A percentile compares a stretch with the other conserved stretches of the same genome.
These are phyloP conservation scores for Plasmodium yoelii DNA, from an alignment of 169 alveolate species.

Conservation along the genomic window DNA sequence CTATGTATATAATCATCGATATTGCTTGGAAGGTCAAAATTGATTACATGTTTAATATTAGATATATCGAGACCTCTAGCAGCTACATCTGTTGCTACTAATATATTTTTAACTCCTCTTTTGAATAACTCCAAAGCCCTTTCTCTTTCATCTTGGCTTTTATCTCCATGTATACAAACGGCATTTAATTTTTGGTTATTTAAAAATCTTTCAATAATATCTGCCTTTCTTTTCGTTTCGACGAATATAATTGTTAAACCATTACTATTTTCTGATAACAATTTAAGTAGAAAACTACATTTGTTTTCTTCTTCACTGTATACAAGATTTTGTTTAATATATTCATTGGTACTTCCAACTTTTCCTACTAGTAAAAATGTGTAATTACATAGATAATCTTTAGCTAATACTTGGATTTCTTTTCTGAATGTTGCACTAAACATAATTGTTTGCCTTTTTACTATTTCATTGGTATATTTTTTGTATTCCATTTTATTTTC, in stretches of 20 bases:
- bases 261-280: constrained; percentile 85
- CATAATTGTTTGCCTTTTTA: constrained; percentile 93
- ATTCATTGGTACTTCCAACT: constrained; percentile 95
- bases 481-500: constrained; percentile 41
- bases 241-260: constrained; percentile 89
- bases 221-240: constrained; percentile 92
- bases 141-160: constrained; percentile 95
- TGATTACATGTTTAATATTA: constrained; percentile 95
- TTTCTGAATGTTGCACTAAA: constrained; percentile 95
- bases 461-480: constrained; percentile 26
- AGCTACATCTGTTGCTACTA: constrained; percentile 99
- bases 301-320: constrained; percentile 93
- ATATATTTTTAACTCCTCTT: constrained; percentile 92
- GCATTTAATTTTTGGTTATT: constrained; percentile 89
- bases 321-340: constrained; percentile 91
- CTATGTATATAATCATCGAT: constrained; percentile 96
- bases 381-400: constrained; percentile 90
- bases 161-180: constrained; percentile 96
- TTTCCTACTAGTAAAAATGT: constrained; percentile 93
- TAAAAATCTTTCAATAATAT: constrained; percentile 89
- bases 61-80: constrained; percentile 99
- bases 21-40: constrained; percentile 96
- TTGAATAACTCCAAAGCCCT: constrained; percentile 93
- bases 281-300: constrained; percentile 84
- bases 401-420: constrained; percentile 94